Evolutionary conservation across 2,329 filamentous ascomycete species (phyloP), one percentile per base, ranked within the genome.

Genomic region (Fusarium sp.): DNA sequence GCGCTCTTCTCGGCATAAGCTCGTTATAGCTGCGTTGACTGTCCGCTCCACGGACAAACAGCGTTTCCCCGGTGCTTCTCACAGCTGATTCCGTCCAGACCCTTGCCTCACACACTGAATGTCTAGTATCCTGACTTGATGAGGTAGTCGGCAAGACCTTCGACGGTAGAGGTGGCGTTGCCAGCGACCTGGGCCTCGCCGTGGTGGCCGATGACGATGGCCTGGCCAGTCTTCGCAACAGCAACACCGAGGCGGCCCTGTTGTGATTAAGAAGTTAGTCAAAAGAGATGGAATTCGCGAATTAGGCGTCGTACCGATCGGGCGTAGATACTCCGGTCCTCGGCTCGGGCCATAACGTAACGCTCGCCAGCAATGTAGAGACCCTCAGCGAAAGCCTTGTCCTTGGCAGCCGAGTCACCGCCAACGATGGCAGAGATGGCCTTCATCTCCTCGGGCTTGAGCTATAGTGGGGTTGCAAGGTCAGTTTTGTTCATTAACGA

Each of bases 121-220:
- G 57, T 68, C 86, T 90, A 98, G 87, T 97, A 97, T 73, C 90
- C 90, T 73, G 89, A 86, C 78, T 89, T 88, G 82, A 93, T 91
- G 73, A 97, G 90, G 86, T 98, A 98, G 83, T 97, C 93, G 78
- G 90, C 94, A 72, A 99, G 88, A 78, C 90, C 87, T 86, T 95
- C 93, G 75, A 97, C 93, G 55, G 93, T 93, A 81, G 89, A 89
- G 78, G 91, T 91, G 72, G 94, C 91, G 82, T 92, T 91, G 80
- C 93, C 91, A 58, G 93, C 93, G 81, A 93, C 87, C 76, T 91
- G 85, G 70, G 82, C 82, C 82, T 97, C 94, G 75, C 87, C 87
- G 87, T 98, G 94, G 86, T 97, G 94, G 76, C 90, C 93, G 81
- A 99, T 85, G 80, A 99, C 89, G 82, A 98, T 91, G 76, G 94